A percentile compares a stretch with the other conserved stretches of the same genome.
These are phyloP conservation scores for Diplodia mutila DNA, from an alignment of 2,329 filamentous ascomycete species.

Conservation along the genomic window DNA sequence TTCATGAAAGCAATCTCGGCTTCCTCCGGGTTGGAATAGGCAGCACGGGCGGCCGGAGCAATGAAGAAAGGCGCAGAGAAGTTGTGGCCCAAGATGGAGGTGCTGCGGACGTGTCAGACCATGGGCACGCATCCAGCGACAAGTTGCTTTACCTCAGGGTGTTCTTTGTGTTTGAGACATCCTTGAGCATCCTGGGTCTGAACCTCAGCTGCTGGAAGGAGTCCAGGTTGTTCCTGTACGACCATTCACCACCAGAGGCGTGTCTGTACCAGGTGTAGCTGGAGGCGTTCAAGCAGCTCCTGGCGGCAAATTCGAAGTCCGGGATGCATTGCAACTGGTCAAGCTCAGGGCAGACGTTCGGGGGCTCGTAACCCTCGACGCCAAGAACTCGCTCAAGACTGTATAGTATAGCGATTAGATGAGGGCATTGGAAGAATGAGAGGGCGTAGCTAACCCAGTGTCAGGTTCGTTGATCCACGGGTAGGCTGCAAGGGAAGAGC, in stretches of 20 bases:
- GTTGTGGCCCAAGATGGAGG: slow-evolving; percentile 58
- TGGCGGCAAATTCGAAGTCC: slow-evolving; percentile 60
- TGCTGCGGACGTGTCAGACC: slow-evolving; percentile 30
- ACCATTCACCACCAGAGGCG: slow-evolving; percentile 60
- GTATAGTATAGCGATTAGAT: neutral
- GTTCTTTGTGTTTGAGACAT: slow-evolving; percentile 49
- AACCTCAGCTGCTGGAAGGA: slow-evolving; percentile 55
- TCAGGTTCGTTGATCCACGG: slow-evolving; percentile 42
- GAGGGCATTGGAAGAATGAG: neutral
- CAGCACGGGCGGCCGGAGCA: slow-evolving; percentile 46
- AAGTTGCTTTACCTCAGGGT: slow-evolving; percentile 35
- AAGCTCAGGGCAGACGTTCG: slow-evolving; percentile 49
- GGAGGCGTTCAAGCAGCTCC: slow-evolving; percentile 50
- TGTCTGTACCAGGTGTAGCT: slow-evolving; percentile 63
- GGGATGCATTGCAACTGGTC: slow-evolving; percentile 53
- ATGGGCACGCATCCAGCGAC: neutral
- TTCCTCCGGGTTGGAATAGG: slow-evolving; percentile 50
- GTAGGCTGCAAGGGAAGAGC: slow-evolving; percentile 37
- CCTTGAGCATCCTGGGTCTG: slow-evolving; percentile 55
- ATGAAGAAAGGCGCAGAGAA: slow-evolving; percentile 61
- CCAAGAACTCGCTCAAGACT: slow-evolving; percentile 20
- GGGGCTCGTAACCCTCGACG: slow-evolving; percentile 29
- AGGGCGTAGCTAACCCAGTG: slow-evolving; percentile 31
- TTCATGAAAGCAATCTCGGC: slow-evolving; percentile 55
- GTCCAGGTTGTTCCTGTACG: slow-evolving; percentile 62